phyloP scores from a whole-genome alignment of 345 rosid species.

The Melaleuca quinquenervia region DNA sequence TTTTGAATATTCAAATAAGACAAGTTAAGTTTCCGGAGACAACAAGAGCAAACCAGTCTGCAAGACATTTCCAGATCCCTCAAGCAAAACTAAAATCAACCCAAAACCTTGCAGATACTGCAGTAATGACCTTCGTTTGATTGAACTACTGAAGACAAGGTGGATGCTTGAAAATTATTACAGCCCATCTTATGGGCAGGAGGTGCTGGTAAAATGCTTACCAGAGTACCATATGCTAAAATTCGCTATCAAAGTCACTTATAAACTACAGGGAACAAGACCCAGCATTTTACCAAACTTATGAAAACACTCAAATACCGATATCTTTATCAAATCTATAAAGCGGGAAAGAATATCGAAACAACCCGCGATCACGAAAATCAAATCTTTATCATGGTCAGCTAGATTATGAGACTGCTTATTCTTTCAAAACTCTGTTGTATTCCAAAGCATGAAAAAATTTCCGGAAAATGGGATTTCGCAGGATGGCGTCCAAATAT shows the following conservation, averaged over 20 bases:
- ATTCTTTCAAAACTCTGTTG: not conserved
- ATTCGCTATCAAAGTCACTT: not conserved
- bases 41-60: not conserved
- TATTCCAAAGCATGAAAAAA: not conserved
- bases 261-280: not conserved
- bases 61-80: not conserved
- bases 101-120: not conserved
- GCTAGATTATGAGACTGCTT: not conserved
- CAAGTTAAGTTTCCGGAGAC: not conserved
- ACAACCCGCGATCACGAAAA: not conserved
- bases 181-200: not conserved
- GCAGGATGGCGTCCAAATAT: not conserved
- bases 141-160: not conserved
- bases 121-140: not conserved
- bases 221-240: not conserved
- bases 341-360: not conserved
- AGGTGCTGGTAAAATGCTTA: not conserved
- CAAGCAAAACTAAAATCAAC: not conserved
- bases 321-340: not conserved
- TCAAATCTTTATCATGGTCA: not conserved
- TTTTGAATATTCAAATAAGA: not conserved
- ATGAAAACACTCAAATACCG: not conserved
- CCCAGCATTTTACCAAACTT: not conserved
- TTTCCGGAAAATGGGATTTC: not conserved
- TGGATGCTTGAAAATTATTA: not conserved